These are phyloP conservation scores for Pythium utonaiense DNA, from an alignment of 352 stramenopile genomes.

Conservation along the genomic window DNA sequence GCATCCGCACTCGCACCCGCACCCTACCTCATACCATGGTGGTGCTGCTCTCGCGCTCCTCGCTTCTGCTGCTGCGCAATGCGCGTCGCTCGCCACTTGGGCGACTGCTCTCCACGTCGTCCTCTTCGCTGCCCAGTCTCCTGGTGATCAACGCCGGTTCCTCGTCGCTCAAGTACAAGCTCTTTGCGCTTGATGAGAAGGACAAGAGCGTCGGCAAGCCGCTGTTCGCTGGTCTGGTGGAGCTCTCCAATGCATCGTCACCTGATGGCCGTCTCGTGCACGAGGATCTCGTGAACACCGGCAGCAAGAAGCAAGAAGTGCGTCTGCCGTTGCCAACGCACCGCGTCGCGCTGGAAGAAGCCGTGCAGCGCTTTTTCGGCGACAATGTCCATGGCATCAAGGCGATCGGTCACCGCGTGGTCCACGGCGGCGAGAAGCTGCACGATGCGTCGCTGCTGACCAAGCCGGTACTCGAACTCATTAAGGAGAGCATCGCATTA, in stretches of 20 bases:
- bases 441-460: constrained; percentile 57
- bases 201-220: constrained; percentile 37
- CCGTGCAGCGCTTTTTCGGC: constrained; percentile 59
- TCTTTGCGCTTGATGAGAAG: constrained; percentile 45
- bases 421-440: constrained; percentile 84
- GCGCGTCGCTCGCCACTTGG: constrained; percentile 24
- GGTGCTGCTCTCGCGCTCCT: constrained; percentile 16
- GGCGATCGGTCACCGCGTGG: constrained; percentile 83
- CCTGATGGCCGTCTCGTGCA: constrained; percentile 65
- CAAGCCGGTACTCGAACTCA: constrained; percentile 40
- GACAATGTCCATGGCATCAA: constrained; percentile 49
- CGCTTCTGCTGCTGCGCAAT: neutral
- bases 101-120: neutral
- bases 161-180: constrained; percentile 86
- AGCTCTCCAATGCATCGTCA: constrained; percentile 63
- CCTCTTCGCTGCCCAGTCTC: constrained; percentile 21
- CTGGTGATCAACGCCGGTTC: constrained; percentile 78
- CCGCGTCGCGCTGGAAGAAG: constrained; percentile 54
- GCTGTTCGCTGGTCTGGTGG: constrained; percentile 72
- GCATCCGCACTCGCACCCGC: neutral
- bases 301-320: constrained; percentile 49
- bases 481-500: constrained; percentile 61
- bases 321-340: constrained; percentile 48
- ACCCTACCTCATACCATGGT: constrained; percentile 15
- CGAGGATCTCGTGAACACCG: constrained; percentile 38